These are phyloP conservation scores for Aspergillus brunneoviolaceus DNA, from an alignment of 2,329 filamentous ascomycete species.

Conservation along the genomic window DNA sequence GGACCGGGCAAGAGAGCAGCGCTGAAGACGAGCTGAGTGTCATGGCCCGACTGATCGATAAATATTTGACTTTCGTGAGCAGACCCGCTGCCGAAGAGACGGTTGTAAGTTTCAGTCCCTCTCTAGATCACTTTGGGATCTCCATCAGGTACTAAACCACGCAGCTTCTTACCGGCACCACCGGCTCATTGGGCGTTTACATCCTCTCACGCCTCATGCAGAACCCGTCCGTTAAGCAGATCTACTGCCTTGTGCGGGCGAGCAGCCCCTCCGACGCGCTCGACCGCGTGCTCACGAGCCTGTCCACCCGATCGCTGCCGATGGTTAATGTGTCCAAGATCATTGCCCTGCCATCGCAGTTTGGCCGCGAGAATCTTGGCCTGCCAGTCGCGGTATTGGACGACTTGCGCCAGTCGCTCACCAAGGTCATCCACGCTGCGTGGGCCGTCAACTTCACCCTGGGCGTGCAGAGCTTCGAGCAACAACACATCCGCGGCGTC, in stretches of 20 bases:
- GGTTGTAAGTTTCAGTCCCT: slow-evolving; percentile 12
- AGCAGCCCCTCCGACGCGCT: slow-evolving; percentile 2
- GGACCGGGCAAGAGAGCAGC: slow-evolving; percentile 36
- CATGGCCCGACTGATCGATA: slow-evolving; percentile 50
- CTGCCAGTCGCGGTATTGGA: slow-evolving; percentile 17
- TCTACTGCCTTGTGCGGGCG: slow-evolving; percentile 13
- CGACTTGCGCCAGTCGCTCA: slow-evolving; percentile 45
- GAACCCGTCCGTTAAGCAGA: slow-evolving; percentile 2
- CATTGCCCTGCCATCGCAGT: slow-evolving; percentile 5
- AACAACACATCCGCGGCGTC: slow-evolving; percentile 54
- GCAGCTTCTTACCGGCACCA: slow-evolving; percentile 60
- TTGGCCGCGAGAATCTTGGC: slow-evolving; percentile 6
- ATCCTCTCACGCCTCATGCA: slow-evolving; percentile 49
- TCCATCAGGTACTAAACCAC: too few relatives aligned
- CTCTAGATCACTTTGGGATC: neutral
- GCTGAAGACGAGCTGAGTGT: slow-evolving; percentile 42
- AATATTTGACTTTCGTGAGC: slow-evolving; percentile 43
- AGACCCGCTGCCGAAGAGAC: slow-evolving; percentile 27
- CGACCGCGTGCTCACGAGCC: slow-evolving; percentile 10
- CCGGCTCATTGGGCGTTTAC: slow-evolving; percentile 65
- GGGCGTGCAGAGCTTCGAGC: slow-evolving; percentile 56
- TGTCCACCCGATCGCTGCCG: slow-evolving; percentile 7
- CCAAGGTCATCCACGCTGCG: slow-evolving; percentile 61
- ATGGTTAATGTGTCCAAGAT: slow-evolving; percentile 12
- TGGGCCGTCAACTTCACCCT: slow-evolving; percentile 67